Conservation (phyloP, 805 yeast species). For the Nakazawaea ernobii region DNA sequence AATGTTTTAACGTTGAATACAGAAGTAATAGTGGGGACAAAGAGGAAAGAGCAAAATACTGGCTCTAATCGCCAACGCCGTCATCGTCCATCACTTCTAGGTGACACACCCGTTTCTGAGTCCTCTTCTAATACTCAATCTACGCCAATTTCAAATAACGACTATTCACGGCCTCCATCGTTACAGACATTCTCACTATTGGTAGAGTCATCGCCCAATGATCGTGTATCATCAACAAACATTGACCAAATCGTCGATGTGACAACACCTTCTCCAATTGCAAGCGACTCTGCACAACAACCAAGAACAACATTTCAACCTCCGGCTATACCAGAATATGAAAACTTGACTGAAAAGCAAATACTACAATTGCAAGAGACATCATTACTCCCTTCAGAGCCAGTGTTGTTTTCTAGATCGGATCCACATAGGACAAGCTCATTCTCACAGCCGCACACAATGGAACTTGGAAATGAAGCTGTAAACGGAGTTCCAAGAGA, state of each 20-base stretch:
- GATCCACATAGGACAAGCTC: neutral
- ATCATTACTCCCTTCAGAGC: slow-evolving; percentile 59
- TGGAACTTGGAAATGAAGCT: neutral
- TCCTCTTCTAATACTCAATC: neutral
- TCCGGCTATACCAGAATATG: slow-evolving; percentile 11
- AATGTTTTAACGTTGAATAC: slow-evolving; percentile 79
- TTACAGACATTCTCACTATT: slow-evolving; percentile 6
- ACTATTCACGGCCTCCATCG: slow-evolving; percentile 4
- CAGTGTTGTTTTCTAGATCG: slow-evolving; percentile 14
- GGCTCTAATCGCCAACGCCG: neutral
- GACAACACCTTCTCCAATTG: neutral
- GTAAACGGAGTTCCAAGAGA: neutral
- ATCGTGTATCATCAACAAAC: neutral
- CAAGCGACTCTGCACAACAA: neutral
- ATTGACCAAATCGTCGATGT: neutral
- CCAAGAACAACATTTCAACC: neutral
- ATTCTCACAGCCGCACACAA: neutral
- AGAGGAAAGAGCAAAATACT: slow-evolving; percentile 30
- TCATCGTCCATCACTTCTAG: neutral
- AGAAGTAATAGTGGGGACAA: slow-evolving; percentile 78
- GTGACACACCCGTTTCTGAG: neutral
- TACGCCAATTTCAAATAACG: neutral
- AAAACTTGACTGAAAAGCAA: slow-evolving; percentile 52
- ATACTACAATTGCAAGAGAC: slow-evolving; percentile 46
- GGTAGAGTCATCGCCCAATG: slow-evolving; percentile 11